A percentile compares a stretch with the other conserved stretches of the same genome.
Conservation (phyloP, 306 rosid species). For the Hylodesmum podocarpum region DNA sequence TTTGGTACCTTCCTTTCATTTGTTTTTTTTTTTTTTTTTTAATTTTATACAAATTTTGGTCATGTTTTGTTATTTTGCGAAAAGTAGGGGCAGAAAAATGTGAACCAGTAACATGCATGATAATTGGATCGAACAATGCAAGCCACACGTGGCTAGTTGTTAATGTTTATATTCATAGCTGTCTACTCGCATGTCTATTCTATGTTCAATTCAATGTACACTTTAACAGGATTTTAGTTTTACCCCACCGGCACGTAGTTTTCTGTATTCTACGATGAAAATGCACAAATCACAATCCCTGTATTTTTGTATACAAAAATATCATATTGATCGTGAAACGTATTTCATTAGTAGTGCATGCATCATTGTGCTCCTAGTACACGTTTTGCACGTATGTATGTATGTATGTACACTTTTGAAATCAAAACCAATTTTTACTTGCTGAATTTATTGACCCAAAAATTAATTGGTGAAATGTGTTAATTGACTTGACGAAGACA, state of each 20-base stretch:
- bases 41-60: background rate
- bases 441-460: background rate
- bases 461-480: background rate
- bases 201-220: background rate
- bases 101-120: slow-evolving; percentile 11
- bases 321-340: background rate
- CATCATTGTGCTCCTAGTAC: slow-evolving; percentile 10
- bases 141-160: slow-evolving; percentile 40
- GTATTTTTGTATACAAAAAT: background rate
- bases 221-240: background rate
- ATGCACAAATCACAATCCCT: background rate
- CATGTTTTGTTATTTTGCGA: background rate
- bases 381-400: background rate
- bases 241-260: slow-evolving; percentile 3
- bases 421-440: background rate
- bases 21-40: background rate
- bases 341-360: background rate
- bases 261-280: background rate
- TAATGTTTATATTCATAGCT: background rate
- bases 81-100: background rate
- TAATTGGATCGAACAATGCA: background rate
- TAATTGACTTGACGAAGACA: background rate
- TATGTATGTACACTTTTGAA: background rate
- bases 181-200: slow-evolving; percentile 10
- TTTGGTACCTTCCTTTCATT: slow-evolving; percentile 59